Conservation (phyloP, 1,284 basidiomycete species). For the Trichosporon coremiiforme region DNA sequence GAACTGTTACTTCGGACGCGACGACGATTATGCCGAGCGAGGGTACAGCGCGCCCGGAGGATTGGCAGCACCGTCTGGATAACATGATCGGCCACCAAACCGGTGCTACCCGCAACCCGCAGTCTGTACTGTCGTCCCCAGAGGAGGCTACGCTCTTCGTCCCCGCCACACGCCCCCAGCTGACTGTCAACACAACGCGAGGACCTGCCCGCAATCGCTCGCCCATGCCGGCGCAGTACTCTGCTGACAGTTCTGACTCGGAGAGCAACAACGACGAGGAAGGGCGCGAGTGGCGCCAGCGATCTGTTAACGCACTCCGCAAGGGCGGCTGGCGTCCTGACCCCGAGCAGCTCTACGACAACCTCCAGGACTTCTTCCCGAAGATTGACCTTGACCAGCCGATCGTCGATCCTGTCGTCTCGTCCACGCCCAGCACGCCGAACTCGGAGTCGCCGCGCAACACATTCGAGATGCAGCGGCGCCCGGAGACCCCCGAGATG, state of each 20-base stretch:
- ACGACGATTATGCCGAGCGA: slow-evolving; percentile 36
- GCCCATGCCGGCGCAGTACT: not conserved
- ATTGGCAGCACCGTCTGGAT: slow-evolving; percentile 39
- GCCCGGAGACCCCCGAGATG: slow-evolving; percentile 5
- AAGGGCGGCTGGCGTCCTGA: slow-evolving; percentile 66
- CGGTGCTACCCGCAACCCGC: slow-evolving; percentile 11
- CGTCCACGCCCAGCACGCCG: slow-evolving; percentile 66
- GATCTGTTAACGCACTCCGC: slow-evolving; percentile 63
- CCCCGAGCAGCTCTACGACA: slow-evolving; percentile 90
- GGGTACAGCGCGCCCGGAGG: slow-evolving; percentile 37
- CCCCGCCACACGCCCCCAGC: slow-evolving; percentile 5
- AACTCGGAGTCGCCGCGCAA: slow-evolving; percentile 38
- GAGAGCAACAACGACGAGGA: not conserved
- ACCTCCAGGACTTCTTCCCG: slow-evolving; percentile 93
- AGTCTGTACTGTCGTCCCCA: slow-evolving; percentile 27
- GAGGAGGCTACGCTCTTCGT: slow-evolving; percentile 50
- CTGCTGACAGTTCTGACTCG: slow-evolving; percentile 14
- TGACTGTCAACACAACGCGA: slow-evolving; percentile 41
- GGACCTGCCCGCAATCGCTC: not conserved
- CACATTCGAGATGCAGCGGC: slow-evolving; percentile 22
- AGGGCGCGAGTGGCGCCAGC: slow-evolving; percentile 50
- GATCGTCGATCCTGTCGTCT: slow-evolving; percentile 74
- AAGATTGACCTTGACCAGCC: slow-evolving; percentile 95
- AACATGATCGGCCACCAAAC: slow-evolving; percentile 33
- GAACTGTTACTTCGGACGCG: slow-evolving; percentile 38